Evolutionary conservation across 805 yeast species (phyloP), one percentile per base, ranked within the genome.

Genomic region (Hanseniaspora mollemarum): DNA sequence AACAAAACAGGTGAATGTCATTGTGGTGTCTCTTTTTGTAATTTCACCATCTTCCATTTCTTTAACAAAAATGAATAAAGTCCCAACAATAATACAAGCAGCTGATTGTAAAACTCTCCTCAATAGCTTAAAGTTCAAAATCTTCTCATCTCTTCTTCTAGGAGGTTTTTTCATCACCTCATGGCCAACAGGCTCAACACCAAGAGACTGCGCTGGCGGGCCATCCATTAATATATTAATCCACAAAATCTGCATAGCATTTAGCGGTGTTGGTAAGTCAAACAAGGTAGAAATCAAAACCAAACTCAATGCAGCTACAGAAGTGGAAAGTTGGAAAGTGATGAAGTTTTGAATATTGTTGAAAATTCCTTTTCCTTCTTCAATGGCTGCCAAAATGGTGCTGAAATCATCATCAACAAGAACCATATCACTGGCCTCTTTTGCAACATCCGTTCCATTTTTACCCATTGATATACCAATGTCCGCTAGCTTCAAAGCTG

Each of bases 161-260:
- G 98, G 98, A n/a, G 97, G 96, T 62, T 83, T 84, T 55, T 76
- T 78, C 96, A 90, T 88, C 35, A 90, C 95, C 63, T 83, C 94
- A 55, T 83, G 87, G 62, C 90, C 97, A 13, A 90, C 97, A 0
- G 96, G 94, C 67, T 90, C 98, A 29, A 92, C 97, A 53, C 98
- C 98, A 40, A 90, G 71, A 0, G 95, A 84, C 69, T 90, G 98
- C 1, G 97, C 97, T 3, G 98, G 98, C 10, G 98, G 98, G 1
- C 98, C 98, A 69, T 90, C 98, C 98, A 90, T 90, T 53, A 90
- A 73, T 55, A 90, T 92, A 64, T 90, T 90, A 64, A 90, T 90
- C 96, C 97, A 90, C 60, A 90, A 71, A 59, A 90, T 92, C 71
- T 92, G 97, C 98, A 90, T 90, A 26, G 98, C 96, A 63, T 90